phyloP scores from a whole-genome alignment of 176 grass and related monocot genomes.

The Themeda triandra region DNA sequence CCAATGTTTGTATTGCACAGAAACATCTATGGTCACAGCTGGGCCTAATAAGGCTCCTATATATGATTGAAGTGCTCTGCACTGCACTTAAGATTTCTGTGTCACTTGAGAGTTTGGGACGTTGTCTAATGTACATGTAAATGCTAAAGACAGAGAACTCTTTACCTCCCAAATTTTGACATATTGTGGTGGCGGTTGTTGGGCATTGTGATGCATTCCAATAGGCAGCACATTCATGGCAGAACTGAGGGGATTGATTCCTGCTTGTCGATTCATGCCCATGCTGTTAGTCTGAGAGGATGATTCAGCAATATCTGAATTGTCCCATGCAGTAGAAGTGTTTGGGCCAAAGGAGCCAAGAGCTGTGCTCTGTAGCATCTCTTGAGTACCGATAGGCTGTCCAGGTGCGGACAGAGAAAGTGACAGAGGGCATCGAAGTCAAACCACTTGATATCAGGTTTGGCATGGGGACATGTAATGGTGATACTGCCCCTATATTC shows the following conservation, averaged over 20 bases:
- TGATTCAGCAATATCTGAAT: constrained; percentile 51
- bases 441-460: constrained; percentile 72
- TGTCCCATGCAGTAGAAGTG: constrained; percentile 45
- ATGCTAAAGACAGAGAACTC: constrained; percentile 12
- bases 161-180: constrained; percentile 97
- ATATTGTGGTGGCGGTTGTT: constrained; percentile 53
- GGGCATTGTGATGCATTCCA: neutral
- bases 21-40: neutral
- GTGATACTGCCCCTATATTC: constrained; percentile 47
- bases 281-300: constrained; percentile 51
- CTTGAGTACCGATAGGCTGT: constrained; percentile 29
- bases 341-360: constrained; percentile 56
- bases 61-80: neutral
- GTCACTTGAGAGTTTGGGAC: neutral
- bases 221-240: neutral
- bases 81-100: neutral
- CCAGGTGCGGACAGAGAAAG: constrained; percentile 43
- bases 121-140: neutral
- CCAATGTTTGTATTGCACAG: neutral
- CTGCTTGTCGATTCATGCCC: constrained; percentile 42
- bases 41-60: too few relatives aligned
- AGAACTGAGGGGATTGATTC: constrained; percentile 37
- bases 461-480: constrained; percentile 78
- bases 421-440: constrained; percentile 40
- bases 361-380: constrained; percentile 45